Evolutionary conservation across 176 grass and related monocot species (phyloP), one percentile per base, ranked within the genome.

Genomic region (Elaeis guineensis): DNA sequence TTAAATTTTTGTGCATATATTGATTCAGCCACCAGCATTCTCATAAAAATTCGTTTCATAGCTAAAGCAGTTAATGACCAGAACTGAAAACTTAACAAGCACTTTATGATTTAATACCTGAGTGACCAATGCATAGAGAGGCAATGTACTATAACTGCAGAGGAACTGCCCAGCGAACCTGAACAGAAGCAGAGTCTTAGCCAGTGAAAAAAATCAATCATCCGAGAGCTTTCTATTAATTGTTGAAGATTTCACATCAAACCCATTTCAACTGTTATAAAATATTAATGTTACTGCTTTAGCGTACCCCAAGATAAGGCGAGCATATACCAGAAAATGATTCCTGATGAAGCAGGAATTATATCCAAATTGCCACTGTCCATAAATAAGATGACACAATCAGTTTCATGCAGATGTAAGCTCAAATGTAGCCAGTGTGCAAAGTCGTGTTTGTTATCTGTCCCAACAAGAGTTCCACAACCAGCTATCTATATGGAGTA

Each of bases 301-400:
- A 16, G 18, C 71, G 21, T 86, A 98, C 93, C 93, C 87, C 64
- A 98, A 82, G 51, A 89, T 80, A 75, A 98, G 93, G 53, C 87
- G 93, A 55, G 76, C 85, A 80, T 98, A 98, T 17, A 98, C 93
- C 26, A 90, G 55, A 57, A 83, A 70, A 75, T 92, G 93, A 52
- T 92, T 92, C 56, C 73, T 98, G 16, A 98, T 98, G 63, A 91
- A 98, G 64, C 93, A 98, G 62, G 93, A 98, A 75, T 85, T 71
- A 55, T 98, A 92, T 53, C 93, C 93, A 58, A 98, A 98, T 77
- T 98, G 93, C 93, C 93, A 92, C 93, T 92, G 81, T 75, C 80
- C 39, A 19, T 51, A 30, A 85, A 70, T 52, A 76, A 25, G 39
- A 83, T 72, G 55, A 44, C 32, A 35, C 32, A 35, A 35, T 44